Conservation (phyloP, 2,329 filamentous ascomycete species). For the Zymoseptoria pseudotritici region DNA sequence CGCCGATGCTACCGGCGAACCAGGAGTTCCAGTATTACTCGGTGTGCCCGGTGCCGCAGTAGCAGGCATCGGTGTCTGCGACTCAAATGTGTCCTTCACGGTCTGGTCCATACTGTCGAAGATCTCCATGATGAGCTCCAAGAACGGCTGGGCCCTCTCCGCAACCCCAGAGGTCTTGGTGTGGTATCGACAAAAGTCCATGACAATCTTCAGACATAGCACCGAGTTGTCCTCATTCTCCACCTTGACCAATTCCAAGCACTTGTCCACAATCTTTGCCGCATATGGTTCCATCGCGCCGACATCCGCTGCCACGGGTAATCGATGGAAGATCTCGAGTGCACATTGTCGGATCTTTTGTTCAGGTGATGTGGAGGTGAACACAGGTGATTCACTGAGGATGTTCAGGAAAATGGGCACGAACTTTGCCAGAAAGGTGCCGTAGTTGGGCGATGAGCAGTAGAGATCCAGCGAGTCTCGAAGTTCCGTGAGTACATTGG, state of each 20-base stretch:
- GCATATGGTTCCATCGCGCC: constrained; percentile 86
- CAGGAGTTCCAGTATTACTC: constrained; percentile 57
- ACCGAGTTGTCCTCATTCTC: constrained; percentile 99
- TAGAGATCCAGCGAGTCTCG: constrained; percentile 90
- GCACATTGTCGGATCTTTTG: constrained; percentile 92
- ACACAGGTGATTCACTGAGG: constrained; percentile 77
- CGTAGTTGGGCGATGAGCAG: constrained; percentile 68
- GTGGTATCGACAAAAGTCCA: constrained; percentile 92
- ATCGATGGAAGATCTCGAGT: constrained; percentile 86
- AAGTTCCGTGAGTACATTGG: constrained; percentile 74
- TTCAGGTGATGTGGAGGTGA: constrained; percentile 81
- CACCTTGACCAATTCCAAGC: constrained; percentile 78
- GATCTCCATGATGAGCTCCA: constrained; percentile 88
- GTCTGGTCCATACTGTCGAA: constrained; percentile 93
- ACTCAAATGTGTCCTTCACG: constrained; percentile 91
- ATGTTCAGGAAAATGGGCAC: constrained; percentile 86
- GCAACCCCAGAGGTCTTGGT: constrained; percentile 60
- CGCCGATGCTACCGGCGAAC: constrained; percentile 77
- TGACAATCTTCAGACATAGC: constrained; percentile 96
- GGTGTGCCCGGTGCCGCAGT: constrained; percentile 58
- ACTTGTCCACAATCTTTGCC: constrained; percentile 76
- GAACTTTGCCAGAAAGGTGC: constrained; percentile 73
- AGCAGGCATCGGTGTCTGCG: constrained; percentile 48
- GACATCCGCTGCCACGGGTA: constrained; percentile 55
- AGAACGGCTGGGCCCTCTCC: constrained; percentile 80